Evolutionary conservation across 2,329 filamentous ascomycete species (phyloP).

Genomic region (Fusarium musae): DNA sequence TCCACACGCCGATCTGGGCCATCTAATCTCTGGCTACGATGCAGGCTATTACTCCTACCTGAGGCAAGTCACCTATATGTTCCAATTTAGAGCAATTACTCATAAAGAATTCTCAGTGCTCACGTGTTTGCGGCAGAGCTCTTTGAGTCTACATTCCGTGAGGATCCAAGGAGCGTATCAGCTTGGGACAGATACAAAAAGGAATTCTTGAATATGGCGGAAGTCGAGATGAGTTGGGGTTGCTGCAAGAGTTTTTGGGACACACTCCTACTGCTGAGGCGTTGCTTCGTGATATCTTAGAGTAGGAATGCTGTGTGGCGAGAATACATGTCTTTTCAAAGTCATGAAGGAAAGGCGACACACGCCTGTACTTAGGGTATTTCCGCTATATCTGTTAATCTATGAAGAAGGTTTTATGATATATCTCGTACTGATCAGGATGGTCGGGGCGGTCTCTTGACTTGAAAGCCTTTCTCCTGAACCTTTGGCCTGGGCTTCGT

Average conservation of each 20-base stretch:
- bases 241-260: not conserved
- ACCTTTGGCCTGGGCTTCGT: not conserved
- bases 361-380: too few species aligned
- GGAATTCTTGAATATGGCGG: not conserved
- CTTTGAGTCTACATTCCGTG: not conserved
- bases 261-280: not conserved
- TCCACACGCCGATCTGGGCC: not conserved
- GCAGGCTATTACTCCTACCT: not conserved
- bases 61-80: not conserved
- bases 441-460: not conserved
- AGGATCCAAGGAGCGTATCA: not conserved
- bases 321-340: too few species aligned
- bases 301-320: too few species aligned
- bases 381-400: too few species aligned
- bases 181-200: not conserved
- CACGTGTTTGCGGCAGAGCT: not conserved
- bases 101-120: not conserved
- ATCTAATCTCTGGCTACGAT: not conserved
- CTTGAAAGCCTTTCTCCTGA: not conserved
- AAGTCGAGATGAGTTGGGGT: not conserved
- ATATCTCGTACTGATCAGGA: too few species aligned
- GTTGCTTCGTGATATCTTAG: too few species aligned
- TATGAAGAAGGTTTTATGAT: too few species aligned
- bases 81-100: too few species aligned
- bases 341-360: too few species aligned